phyloP scores from a whole-genome alignment of 345 rosid genomes.

The Sonneratia caseolaris region DNA sequence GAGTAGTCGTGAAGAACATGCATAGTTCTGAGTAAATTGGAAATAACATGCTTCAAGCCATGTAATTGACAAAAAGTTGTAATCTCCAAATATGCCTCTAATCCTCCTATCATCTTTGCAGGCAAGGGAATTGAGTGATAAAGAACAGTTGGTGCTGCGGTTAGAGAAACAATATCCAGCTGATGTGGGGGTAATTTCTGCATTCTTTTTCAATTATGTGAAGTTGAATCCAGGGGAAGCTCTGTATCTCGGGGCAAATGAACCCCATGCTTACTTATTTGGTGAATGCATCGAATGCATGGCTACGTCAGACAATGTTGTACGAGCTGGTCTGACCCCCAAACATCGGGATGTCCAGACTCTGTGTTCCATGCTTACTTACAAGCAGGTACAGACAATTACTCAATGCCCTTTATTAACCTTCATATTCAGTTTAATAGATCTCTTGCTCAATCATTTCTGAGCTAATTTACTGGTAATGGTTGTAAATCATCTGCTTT shows the following conservation, averaged over 20 bases:
- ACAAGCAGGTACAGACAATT: conserved; percentile 52
- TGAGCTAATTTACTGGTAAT: not conserved
- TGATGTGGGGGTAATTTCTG: conserved; percentile 80
- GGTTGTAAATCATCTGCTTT: not conserved
- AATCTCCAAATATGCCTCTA: not conserved
- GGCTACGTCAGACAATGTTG: conserved; percentile 99
- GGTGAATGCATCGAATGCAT: conserved; percentile 96
- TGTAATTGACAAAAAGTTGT: not conserved
- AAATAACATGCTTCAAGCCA: not conserved
- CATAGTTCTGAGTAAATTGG: not conserved
- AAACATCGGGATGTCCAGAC: conserved; percentile 75
- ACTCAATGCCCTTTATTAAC: not conserved
- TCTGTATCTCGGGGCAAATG: conserved; percentile 86
- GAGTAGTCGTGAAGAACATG: not conserved
- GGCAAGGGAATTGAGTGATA: conserved; percentile 73
- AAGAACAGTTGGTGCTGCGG: conserved; percentile 69
- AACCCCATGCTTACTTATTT: conserved; percentile 82
- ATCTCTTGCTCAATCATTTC: not conserved
- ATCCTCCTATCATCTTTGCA: conserved; percentile 14
- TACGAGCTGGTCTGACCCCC: conserved; percentile 97
- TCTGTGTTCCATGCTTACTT: conserved; percentile 93
- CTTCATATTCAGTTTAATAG: not conserved
- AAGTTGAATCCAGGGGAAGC: conserved; percentile 95
- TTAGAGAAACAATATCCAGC: conserved; percentile 82
- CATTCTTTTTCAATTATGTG: conserved; percentile 80